Conservation (phyloP, 768 basidiomycete species). For the Termitomyces sp. region DNA sequence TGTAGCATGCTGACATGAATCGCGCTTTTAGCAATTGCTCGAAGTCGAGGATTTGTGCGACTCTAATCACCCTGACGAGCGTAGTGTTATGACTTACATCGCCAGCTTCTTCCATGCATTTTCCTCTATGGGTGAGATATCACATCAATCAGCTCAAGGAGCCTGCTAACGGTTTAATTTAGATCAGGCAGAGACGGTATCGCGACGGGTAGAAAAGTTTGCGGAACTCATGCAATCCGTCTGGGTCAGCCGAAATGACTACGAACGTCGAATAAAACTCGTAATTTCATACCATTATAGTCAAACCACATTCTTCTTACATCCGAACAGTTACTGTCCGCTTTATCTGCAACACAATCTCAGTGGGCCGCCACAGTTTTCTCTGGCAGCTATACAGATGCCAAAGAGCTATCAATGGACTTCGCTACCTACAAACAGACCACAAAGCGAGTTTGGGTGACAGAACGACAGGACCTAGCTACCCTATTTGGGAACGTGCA, state of each 20-base stretch:
- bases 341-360: slow-evolving; percentile 64
- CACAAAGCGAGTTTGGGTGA: slow-evolving; percentile 84
- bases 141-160: neutral
- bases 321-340: slow-evolving; percentile 54
- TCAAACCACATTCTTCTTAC: neutral
- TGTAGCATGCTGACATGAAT: neutral
- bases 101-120: slow-evolving; percentile 98
- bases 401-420: slow-evolving; percentile 68
- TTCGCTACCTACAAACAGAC: slow-evolving; percentile 85
- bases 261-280: slow-evolving; percentile 78
- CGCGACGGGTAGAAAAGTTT: slow-evolving; percentile 92
- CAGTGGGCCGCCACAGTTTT: slow-evolving; percentile 70
- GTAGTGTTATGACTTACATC: slow-evolving; percentile 97
- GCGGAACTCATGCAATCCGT: slow-evolving; percentile 93
- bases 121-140: slow-evolving; percentile 79
- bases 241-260: slow-evolving; percentile 87
- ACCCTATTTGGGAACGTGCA: slow-evolving; percentile 91
- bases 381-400: slow-evolving; percentile 76
- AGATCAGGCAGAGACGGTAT: slow-evolving; percentile 96
- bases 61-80: slow-evolving; percentile 85
- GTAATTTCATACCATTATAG: slow-evolving; percentile 38
- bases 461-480: slow-evolving; percentile 83
- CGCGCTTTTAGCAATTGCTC: slow-evolving; percentile 70
- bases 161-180: slow-evolving; percentile 8
- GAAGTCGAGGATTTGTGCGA: slow-evolving; percentile 97